Base-by-base conservation (phyloP, 2,329 filamentous ascomycete species). In the Cryphonectria carpinicola region DNA sequence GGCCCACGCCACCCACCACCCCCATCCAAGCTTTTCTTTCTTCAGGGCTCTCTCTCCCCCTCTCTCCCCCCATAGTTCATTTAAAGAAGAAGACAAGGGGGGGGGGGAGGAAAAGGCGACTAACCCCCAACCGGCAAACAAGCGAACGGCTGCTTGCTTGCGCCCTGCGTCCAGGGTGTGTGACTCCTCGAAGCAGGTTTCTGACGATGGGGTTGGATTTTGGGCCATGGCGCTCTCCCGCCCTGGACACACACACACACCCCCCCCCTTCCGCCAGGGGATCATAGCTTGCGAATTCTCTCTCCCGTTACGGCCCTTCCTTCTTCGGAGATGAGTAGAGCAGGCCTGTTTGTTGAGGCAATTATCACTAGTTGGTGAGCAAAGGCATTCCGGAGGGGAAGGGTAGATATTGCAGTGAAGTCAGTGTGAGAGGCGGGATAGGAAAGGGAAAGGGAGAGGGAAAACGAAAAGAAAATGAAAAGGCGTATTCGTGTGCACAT, bases 121-220 rank as follows among this genome's bases (percentile, higher is more conserved):
- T 61, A 61, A 39, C 58, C 32, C 22, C 58, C 58, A 19, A 39
- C 39, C 58, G 58, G 58, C 58, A 61, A 61, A 39, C 58, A 61
- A 61, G 58, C 58, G 58, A 39, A 61, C 56, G 56, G 28, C 28
- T 61, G 32, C 28, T 32, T 37, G 58, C 58, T 19, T 22, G 43
- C 43, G 17, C 25, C 58, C 58, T 19, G 14, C 28, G 28, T 6
- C 28, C 37, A 11, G 25, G 28, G 58, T 2, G 7, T 32, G 2
- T 3, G 19, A 3, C 32, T 19, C 58, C 37, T 39, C 58, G 35
- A 39, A 61, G 58, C 58, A 61, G 58, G 58, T 61, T 61, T 61
- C 58, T 37, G 58, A 22, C 6, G 28, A 10, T n/a, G 46, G 54
- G 32, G 35, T 3, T 49, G 19, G 46, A 8, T 11, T n/a, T 11